A percentile compares a stretch with the other conserved stretches of the same genome.
Evolutionary conservation across 2,329 filamentous ascomycete genomes (phyloP).

Genomic region (Botrytis porri): DNA sequence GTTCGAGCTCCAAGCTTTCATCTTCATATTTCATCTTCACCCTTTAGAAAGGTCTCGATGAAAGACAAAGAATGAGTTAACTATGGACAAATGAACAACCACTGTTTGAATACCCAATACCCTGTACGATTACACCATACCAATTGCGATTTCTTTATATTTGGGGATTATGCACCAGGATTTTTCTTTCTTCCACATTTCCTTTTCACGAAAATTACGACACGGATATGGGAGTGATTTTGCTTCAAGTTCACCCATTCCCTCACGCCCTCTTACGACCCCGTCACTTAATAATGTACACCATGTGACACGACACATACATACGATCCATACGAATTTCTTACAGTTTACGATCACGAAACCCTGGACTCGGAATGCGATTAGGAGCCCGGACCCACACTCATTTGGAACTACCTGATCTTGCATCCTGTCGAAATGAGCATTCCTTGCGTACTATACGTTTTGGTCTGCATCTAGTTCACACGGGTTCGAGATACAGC

Average conservation of each 20-base stretch:
- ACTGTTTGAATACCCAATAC: constrained; percentile 12
- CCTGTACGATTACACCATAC: background rate
- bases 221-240: background rate
- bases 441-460: background rate
- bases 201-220: background rate
- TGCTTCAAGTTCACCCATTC: background rate
- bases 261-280: background rate
- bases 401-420: constrained; percentile 8
- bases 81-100: background rate
- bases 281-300: background rate
- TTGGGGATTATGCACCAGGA: background rate
- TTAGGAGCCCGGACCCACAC: background rate
- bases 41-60: background rate
- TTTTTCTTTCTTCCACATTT: background rate
- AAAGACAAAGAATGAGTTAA: background rate
- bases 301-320: background rate
- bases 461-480: background rate
- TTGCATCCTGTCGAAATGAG: background rate
- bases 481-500: background rate
- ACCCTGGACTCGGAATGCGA: background rate
- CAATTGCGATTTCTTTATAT: background rate
- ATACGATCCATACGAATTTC: background rate
- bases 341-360: background rate
- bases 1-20: background rate
- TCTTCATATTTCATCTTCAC: background rate